Conservation (phyloP, 163 green algal genomes). For the Coccomyxa subellipsoidea region DNA sequence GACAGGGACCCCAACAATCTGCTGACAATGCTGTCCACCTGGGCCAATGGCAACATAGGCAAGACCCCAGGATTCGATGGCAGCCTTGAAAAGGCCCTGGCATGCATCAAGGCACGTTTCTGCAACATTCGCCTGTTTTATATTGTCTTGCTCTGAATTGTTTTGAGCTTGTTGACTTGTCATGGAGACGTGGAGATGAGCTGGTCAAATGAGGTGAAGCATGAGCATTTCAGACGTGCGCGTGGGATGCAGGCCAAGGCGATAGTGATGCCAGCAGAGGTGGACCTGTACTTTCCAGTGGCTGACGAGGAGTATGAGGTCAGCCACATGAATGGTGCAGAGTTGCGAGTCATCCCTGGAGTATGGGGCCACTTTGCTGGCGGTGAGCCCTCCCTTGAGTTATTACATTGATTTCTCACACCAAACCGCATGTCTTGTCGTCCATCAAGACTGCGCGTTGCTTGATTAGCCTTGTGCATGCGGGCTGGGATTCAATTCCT, state of each 20-base stretch:
- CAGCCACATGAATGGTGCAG: conserved; percentile 10
- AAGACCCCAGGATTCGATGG: conserved; percentile 10
- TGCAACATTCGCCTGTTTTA: too few species aligned
- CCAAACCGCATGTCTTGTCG: too few species aligned
- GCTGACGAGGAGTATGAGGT: conserved; percentile 23
- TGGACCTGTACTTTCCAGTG: conserved; percentile 22
- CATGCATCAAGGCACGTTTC: conserved; percentile 8
- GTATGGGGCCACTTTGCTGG: conserved; percentile 22
- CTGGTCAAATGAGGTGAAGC: too few species aligned
- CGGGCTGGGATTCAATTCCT: too few species aligned
- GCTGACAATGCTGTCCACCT: conserved; percentile 16
- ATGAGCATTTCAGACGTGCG: too few species aligned
- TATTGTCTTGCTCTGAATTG: too few species aligned
- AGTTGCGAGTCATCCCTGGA: conserved; percentile 15
- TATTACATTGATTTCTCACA: too few species aligned
- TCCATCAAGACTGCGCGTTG: too few species aligned
- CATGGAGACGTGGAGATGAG: too few species aligned
- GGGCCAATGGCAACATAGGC: conserved; percentile 16
- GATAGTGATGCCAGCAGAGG: conserved; percentile 18
- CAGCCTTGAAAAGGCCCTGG: conserved; percentile 12
- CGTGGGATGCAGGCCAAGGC: conserved; percentile 2
- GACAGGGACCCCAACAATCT: conserved; percentile 11
- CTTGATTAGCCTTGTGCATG: too few species aligned
- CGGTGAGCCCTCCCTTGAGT: not conserved
- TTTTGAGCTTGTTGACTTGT: too few species aligned